Conservation (phyloP, 441 rosid species). For the Adansonia gregorii region DNA sequence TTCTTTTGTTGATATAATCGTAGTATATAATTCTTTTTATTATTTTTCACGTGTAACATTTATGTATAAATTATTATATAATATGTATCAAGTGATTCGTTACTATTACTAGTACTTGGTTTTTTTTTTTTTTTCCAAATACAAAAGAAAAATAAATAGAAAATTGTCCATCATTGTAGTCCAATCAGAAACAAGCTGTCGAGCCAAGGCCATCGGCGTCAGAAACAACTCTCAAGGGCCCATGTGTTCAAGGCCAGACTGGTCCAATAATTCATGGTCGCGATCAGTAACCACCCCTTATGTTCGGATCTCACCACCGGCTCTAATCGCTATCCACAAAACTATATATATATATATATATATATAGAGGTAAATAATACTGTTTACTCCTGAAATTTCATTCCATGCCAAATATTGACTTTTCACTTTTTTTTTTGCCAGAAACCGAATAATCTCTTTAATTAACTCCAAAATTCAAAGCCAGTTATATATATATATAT, state of each 20-base stretch:
- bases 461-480: background rate
- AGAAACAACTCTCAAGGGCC: slow-evolving; percentile 9
- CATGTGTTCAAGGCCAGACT: slow-evolving; percentile 15
- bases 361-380: no score
- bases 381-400: background rate
- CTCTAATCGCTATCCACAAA: background rate
- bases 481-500: no score
- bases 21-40: background rate
- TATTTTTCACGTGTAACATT: background rate
- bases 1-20: no score
- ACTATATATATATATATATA: background rate
- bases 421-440: no score
- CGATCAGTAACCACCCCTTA: background rate
- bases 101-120: background rate
- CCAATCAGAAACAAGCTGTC: slow-evolving; percentile 8
- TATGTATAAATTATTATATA: no score
- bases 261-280: slow-evolving; percentile 14
- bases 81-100: background rate
- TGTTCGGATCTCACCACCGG: background rate
- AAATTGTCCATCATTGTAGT: slow-evolving; percentile 3
- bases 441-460: background rate
- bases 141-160: background rate
- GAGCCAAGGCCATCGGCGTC: background rate
- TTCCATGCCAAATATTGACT: background rate
- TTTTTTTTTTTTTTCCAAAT: background rate